Base-by-base conservation (phyloP, 768 basidiomycete species). In the Collybia sp. region DNA sequence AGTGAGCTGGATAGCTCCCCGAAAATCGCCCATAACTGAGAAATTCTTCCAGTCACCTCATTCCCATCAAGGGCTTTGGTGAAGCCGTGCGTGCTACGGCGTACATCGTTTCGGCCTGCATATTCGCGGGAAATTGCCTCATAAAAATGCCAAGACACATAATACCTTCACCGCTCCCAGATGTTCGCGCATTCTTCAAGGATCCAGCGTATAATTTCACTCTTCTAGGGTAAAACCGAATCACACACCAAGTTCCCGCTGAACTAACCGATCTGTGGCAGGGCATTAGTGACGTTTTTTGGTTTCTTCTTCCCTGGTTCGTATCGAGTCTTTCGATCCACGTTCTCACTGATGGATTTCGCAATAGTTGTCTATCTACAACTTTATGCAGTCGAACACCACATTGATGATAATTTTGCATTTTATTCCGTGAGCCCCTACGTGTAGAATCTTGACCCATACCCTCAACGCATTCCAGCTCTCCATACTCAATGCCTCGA, bases 401-500 rank as follows among this genome's bases (percentile, higher is more conserved):
- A 61, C 10, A 41, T 58, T 12, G 45, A 46, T 18, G 34, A 38
- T 5, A 38, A 19, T 6, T 41, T 54, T 3, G 48, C 55, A 5
- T 58, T 56, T 44, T 58, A 58, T 45, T 58, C 55, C 3, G 54
- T 58, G 31, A 1, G 43, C 15, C 10, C 18, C 42, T 30, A 11
- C 13, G 3, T 10, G 25, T 20, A 2, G 20, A n/a, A 9, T n/a
- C 31, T 47, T 17, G 17, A 25, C 18, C 34, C 8, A 41, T 31
- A 33, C 8, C 16, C 12, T 12, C 10, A 12, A 16, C 18, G 30
- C 13, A 36, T 10, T 8, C 1, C 40, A 72, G 69, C 51, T 72
- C 25, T 61, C 70, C 12, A 60, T 70, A 31, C 41, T 70, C 38
- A 70, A 69, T 40, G 58, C 65, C 9, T 55, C 62, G 6, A 59